Evolutionary conservation across 495 filamentous ascomycete species (phyloP).

Genomic region (Podospora didyma): DNA sequence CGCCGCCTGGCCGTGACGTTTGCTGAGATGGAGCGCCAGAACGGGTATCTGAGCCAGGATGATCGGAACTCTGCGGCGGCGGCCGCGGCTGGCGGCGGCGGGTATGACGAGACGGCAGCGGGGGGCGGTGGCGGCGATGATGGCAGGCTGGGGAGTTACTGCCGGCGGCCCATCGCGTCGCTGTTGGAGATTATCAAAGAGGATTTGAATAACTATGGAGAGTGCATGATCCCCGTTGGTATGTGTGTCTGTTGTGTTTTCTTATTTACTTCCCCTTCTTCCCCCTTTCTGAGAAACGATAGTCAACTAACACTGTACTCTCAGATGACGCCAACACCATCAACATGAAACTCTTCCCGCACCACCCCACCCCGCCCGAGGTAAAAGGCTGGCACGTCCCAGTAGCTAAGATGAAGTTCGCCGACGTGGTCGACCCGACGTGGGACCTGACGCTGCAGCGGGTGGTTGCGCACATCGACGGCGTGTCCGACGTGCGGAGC

Average conservation of each 20-base stretch:
- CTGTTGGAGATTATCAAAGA: constrained; percentile 89
- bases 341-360: constrained; percentile 92
- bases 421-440: constrained; percentile 67
- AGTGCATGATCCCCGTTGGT: constrained; percentile 96
- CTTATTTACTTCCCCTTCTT: background rate
- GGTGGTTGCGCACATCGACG: constrained; percentile 81
- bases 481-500: constrained; percentile 78
- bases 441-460: constrained; percentile 89
- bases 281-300: too few relatives aligned
- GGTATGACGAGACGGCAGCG: background rate
- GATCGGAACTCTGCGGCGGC: background rate
- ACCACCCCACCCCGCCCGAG: constrained; percentile 69
- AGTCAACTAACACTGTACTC: too few relatives aligned
- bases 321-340: constrained; percentile 93
- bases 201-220: constrained; percentile 93
- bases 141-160: constrained; percentile 25
- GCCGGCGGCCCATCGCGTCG: constrained; percentile 63
- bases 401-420: constrained; percentile 76
- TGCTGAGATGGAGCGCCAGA: constrained; percentile 83
- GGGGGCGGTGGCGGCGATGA: constrained; percentile 32
- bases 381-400: constrained; percentile 88
- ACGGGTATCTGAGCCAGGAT: constrained; percentile 65
- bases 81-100: background rate
- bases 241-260: constrained; percentile 20
- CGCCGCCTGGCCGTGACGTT: constrained; percentile 80